These are phyloP conservation scores for Alternaria longipes DNA, from an alignment of 2,329 filamentous ascomycete genomes.

Conservation along the genomic window DNA sequence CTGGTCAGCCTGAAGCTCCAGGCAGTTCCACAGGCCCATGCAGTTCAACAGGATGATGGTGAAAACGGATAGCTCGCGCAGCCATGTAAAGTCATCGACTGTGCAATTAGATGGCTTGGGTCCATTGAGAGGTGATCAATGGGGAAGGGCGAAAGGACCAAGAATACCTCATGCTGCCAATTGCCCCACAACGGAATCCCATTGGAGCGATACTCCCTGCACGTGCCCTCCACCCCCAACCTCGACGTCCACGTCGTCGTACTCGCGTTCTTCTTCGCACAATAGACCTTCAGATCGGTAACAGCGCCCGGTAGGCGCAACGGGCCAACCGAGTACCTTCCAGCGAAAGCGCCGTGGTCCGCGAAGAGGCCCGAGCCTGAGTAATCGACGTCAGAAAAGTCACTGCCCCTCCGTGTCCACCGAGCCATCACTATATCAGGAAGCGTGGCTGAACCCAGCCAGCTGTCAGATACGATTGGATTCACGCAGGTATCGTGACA, in stretches of 20 bases:
- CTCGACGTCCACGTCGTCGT: not conserved
- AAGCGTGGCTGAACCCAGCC: slow-evolving; percentile 37
- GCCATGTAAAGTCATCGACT: not conserved
- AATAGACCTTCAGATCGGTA: slow-evolving; percentile 1
- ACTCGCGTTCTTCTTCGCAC: slow-evolving; percentile 4
- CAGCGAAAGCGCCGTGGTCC: slow-evolving; percentile 12
- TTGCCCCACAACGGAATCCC: not conserved
- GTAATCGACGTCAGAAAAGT: slow-evolving; percentile 36
- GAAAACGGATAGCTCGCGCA: not conserved
- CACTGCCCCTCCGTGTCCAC: slow-evolving; percentile 28
- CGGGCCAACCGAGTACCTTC: slow-evolving; percentile 5
- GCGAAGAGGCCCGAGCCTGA: slow-evolving; percentile 27
- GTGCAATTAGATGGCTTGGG: not conserved
- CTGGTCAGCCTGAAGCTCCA: slow-evolving; percentile 35
- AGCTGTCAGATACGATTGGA: slow-evolving; percentile 41
- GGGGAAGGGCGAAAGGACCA: slow-evolving; percentile 8
- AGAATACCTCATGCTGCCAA: slow-evolving; percentile 1
- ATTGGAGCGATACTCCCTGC: slow-evolving; percentile 1
- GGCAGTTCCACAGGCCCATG: slow-evolving; percentile 14
- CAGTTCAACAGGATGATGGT: slow-evolving; percentile 5
- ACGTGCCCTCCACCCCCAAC: slow-evolving; percentile 3
- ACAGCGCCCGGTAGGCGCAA: slow-evolving; percentile 22
- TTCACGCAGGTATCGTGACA: slow-evolving; percentile 30
- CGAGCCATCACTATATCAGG: slow-evolving; percentile 33
- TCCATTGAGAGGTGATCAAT: not conserved